A percentile compares a stretch with the other conserved stretches of the same genome.
Evolutionary conservation across 2,329 filamentous ascomycete genomes (phyloP).

Genomic region (Nemania sp.): DNA sequence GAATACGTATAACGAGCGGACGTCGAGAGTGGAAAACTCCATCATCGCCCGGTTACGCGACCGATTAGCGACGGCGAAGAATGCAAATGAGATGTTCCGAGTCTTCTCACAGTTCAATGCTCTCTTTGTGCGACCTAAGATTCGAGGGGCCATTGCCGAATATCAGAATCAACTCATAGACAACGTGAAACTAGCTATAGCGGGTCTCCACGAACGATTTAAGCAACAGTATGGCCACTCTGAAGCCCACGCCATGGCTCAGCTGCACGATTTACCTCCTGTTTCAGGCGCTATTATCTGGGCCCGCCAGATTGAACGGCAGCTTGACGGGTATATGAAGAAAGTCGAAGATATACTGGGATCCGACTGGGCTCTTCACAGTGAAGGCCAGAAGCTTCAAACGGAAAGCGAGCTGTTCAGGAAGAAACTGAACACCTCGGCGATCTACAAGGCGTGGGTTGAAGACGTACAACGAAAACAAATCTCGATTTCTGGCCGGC

Average conservation of each 20-base stretch:
- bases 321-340: conserved; percentile 95
- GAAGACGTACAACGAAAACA: conserved; percentile 86
- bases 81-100: conserved; percentile 98
- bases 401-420: conserved; percentile 92
- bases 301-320: conserved; percentile 94
- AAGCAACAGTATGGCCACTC: conserved; percentile 99
- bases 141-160: conserved; percentile 94
- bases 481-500: conserved; percentile 85
- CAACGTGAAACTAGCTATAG: conserved; percentile 96
- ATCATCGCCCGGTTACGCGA: conserved; percentile 95
- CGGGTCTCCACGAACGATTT: conserved; percentile 91
- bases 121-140: conserved; percentile 97
- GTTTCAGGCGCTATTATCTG: conserved; percentile 98
- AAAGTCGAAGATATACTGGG: conserved; percentile 99
- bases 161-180: conserved; percentile 98
- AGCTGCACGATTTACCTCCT: conserved; percentile 91
- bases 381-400: conserved; percentile 92
- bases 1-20: conserved; percentile 95
- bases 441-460: conserved; percentile 95
- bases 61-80: conserved; percentile 91
- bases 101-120: conserved; percentile 99
- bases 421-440: conserved; percentile 91
- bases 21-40: conserved; percentile 95
- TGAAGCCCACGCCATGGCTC: conserved; percentile 96
- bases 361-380: conserved; percentile 90